Evolutionary conservation across 192 early-diverging fungal genomes (phyloP).

Genomic region (Gonapodya prolifera): DNA sequence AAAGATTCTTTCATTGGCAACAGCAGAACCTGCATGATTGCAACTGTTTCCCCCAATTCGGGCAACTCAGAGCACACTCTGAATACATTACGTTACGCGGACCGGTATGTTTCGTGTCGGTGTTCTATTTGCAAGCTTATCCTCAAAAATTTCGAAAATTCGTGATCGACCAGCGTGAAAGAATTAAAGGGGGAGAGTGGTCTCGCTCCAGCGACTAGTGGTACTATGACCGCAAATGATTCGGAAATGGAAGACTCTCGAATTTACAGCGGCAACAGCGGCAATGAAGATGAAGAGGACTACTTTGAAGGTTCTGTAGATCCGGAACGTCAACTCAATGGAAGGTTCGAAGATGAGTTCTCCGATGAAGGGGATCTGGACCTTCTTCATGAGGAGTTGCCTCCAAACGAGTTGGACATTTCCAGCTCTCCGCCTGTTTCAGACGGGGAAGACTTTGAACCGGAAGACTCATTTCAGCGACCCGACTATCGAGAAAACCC

Average conservation of each 20-base stretch:
- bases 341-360: constrained; percentile 11
- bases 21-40: constrained; percentile 97
- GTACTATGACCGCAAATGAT: background rate
- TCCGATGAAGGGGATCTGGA: constrained; percentile 15
- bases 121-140: background rate
- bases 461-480: constrained; percentile 11
- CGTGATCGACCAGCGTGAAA: constrained; percentile 27
- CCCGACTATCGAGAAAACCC: background rate
- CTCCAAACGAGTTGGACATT: constrained; percentile 20
- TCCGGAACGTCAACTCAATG: constrained; percentile 7
- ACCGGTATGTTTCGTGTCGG: constrained; percentile 46
- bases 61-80: constrained; percentile 90
- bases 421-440: constrained; percentile 7
- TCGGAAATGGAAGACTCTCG: constrained; percentile 5
- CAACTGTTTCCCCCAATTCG: constrained; percentile 92
- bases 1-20: constrained; percentile 98
- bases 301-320: background rate
- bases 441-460: constrained; percentile 10
- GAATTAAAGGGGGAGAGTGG: constrained; percentile 36
- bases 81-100: constrained; percentile 95
- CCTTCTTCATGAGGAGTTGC: constrained; percentile 27
- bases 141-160: background rate
- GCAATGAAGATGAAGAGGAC: background rate
- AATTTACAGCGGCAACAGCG: constrained; percentile 2
- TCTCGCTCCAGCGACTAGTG: background rate